Evolutionary conservation across 2,329 filamentous ascomycete genomes (phyloP), one percentile per base, ranked within the genome.

Genomic region (Claviceps arundinis): DNA sequence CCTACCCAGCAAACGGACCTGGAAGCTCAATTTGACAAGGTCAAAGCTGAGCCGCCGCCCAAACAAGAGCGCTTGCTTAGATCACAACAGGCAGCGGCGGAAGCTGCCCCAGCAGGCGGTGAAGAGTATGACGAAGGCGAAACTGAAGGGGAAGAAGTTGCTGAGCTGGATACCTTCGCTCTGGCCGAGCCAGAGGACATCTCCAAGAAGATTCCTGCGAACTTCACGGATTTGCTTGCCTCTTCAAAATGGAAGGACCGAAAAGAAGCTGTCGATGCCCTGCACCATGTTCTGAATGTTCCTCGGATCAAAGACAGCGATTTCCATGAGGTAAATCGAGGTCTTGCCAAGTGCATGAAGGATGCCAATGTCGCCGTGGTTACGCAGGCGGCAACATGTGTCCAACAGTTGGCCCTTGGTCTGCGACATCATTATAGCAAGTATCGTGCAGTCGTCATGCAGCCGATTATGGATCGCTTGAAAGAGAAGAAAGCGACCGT

Each of bases 201-300:
- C 1, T 68, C 88, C 52, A 77, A 85, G 40, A 93, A 91, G 60
- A 75, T 97, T 3, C 86, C 91, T 0, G 80, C 82, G 41, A 83
- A 89, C 64, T 90, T 96, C 58, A 77, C 81, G 57, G 93, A 98
- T 22, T 82, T 85, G 54, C 72, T 98, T 34, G 84, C 79, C 0
- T 97, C 91, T 9, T 84, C 90, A 0, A 98, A 98, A 66, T 98
- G 93, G 93, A 98, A 98, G 65, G 94, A 98, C 59, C 79, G 93
- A 56, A 98, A 98, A 68, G 93, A 98, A 59, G 88, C 87, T 0
- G 75, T 97, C 3, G 93, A 98, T 55, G 88, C 81, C 9, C 75
- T 96, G 0, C 85, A 84, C 59, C 78, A 79, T 14, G 76, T 81
- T 3, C 69, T 95, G 52, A 94, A 95, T 60, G 84, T 94, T 42